Conservation (phyloP, 345 rosid species). For the Citrus hindsii region DNA sequence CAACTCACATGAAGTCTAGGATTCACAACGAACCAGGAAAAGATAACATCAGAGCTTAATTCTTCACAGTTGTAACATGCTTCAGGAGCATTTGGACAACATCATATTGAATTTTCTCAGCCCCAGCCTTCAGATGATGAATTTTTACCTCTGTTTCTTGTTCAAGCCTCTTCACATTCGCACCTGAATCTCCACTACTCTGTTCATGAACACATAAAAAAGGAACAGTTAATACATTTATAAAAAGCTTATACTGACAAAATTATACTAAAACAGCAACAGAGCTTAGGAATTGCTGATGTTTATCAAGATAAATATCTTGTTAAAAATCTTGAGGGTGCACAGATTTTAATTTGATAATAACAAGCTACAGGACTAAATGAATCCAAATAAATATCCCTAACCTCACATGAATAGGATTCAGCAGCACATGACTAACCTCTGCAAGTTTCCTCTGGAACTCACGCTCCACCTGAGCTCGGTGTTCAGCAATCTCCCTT, state of each 20-base stretch:
- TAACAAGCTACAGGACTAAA: background rate
- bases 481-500: constrained; percentile 67
- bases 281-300: background rate
- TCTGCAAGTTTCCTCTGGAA: constrained; percentile 81
- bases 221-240: background rate
- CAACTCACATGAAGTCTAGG: background rate
- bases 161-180: constrained; percentile 91
- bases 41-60: constrained; percentile 26
- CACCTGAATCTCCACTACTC: constrained; percentile 93
- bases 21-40: background rate
- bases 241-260: background rate
- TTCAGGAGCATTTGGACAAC: constrained; percentile 85
- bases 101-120: constrained; percentile 61
- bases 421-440: constrained; percentile 36
- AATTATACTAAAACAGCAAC: background rate
- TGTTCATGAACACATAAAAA: constrained; percentile 25
- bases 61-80: constrained; percentile 81
- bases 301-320: background rate
- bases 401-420: background rate
- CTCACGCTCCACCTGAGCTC: constrained; percentile 71
- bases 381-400: background rate
- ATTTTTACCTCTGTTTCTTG: constrained; percentile 75
- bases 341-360: background rate
- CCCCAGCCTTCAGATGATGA: constrained; percentile 48
- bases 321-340: background rate